Base-by-base conservation (phyloP, 225 moss, liverwort and hornwort species). In the Antitrichia curtipendula region DNA sequence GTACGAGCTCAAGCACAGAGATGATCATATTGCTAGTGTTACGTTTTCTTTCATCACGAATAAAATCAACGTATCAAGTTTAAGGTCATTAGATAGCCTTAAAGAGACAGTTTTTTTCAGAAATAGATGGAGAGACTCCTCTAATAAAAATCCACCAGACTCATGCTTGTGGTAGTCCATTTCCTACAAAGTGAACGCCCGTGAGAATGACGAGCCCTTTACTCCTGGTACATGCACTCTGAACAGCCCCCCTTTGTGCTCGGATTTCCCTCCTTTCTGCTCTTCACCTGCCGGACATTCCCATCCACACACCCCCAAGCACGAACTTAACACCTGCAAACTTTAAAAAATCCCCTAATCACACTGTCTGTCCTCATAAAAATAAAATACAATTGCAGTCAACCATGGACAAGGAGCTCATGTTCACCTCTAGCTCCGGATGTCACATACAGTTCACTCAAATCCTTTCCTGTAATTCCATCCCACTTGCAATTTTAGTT, bases 361-460 rank as follows among this genome's bases (percentile, higher is more conserved):
- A 53, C 58, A 29, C 40, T 54, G 50, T 32, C 78, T 57, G 49
- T 16, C 75, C 61, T 32, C 53, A 25, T 34, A 38, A 82, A 45
- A 53, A 34, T 66, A 47, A 24, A 24, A n/a, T 84, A 40, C 25
- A 31, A 74, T 69, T 82, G 75, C 82, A 57, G 54, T 70, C 52
- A 85, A 80, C 36, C 32, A 78, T 40, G 57, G 23, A n/a, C 6
- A 85, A 85, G 75, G 38, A 80, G 69, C 40, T 75, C 34, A 80
- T 45, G 83, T 29, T 25, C 82, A 93, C 93, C 93, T 92, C 92
- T 82, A n/a, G 90, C 90, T 82, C 89, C 89, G 54, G 84, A 80
- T 23, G 93, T 93, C 70, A 92, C 93, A 73, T 90, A 93, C 2
- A 93, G 87, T 38, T 92, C 92, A 65, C 91, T 93, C 78, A 93